These are phyloP conservation scores for Parietaria judaica DNA, from an alignment of 306 rosid species.

Conservation along the genomic window DNA sequence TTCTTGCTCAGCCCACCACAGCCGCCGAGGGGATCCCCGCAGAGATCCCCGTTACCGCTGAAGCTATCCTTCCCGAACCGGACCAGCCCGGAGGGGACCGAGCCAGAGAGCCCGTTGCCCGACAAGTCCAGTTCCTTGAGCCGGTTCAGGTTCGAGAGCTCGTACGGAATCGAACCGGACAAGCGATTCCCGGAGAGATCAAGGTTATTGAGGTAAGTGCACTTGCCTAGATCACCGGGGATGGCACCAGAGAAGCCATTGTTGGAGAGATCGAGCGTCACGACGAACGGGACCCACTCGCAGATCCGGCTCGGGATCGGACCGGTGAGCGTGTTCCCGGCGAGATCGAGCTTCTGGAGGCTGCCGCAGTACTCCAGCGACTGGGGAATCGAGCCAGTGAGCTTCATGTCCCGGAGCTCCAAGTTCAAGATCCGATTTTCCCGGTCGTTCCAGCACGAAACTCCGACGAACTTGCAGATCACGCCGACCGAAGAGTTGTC, in stretches of 20 bases:
- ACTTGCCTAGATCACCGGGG: slow-evolving; percentile 42
- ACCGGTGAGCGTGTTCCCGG: slow-evolving; percentile 37
- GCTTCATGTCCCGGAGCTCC: slow-evolving; percentile 38
- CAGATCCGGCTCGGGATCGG: slow-evolving; percentile 56
- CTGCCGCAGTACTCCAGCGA: slow-evolving; percentile 50
- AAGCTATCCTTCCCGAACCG: slow-evolving; percentile 33
- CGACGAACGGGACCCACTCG: slow-evolving; percentile 62
- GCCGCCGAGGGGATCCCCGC: slow-evolving; percentile 74
- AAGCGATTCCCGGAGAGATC: slow-evolving; percentile 44
- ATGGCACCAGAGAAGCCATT: slow-evolving; percentile 50
- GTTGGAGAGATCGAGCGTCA: slow-evolving; percentile 46
- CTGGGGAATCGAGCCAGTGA: slow-evolving; percentile 49
- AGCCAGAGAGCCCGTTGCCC: slow-evolving; percentile 53
- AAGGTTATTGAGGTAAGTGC: slow-evolving; percentile 53
- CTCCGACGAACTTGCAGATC: slow-evolving; percentile 60
- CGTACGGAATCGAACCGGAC: slow-evolving; percentile 57
- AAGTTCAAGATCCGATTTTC: slow-evolving; percentile 61
- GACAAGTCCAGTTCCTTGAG: slow-evolving; percentile 56
- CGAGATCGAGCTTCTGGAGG: slow-evolving; percentile 60
- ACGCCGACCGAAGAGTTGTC: slow-evolving; percentile 44
- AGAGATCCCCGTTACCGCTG: slow-evolving; percentile 61
- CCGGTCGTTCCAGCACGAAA: slow-evolving; percentile 61
- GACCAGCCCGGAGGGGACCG: slow-evolving; percentile 36
- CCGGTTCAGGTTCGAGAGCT: slow-evolving; percentile 44
- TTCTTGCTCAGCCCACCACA: slow-evolving; percentile 83